Evolutionary conservation across 345 rosid genomes (phyloP), one percentile per base, ranked within the genome.

Genomic region (Camelina neglecta): DNA sequence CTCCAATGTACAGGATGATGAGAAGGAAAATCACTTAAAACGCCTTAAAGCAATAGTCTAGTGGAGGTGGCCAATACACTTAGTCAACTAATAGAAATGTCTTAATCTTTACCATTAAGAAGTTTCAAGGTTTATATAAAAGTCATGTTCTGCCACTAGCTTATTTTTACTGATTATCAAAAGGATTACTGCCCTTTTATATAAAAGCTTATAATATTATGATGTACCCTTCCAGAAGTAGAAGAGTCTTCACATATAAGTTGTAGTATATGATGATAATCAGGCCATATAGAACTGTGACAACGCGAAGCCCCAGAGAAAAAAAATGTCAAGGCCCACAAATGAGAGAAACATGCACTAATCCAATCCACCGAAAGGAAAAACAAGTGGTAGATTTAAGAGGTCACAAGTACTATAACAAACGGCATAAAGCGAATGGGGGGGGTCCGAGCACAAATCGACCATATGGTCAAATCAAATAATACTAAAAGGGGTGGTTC

Each of bases 401-500:
- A 13, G 72, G 70, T 15, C 54, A 53, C 63, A 62, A 26, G 29
- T 26, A n/a, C 10, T 29, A 55, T 36, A 73, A 71, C 76, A 60
- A 74, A 42, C 36, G 18, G 70, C 68, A 74, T 26, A 69, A 58
- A 72, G 53, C 4, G 42, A 73, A 82, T 82, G 85, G 83, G 41
- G 8, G 69, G 38, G 69, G 64, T 84, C 78, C 68, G 83, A 86
- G 73, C 67, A 49, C 67, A 81, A 79, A 78, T 71, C 81, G 80
- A 85, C 85, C 82, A 79, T 51, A 70, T 33, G 53, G 72, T 60
- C 81, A 63, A 58, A 81, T 81, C 80, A 68, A 62, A 73, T 45
- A 33, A 48, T 51, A 72, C 54, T 69, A 42, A 67, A 35, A 74
- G 57, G 51, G 67, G 49, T 38, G 65, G 69, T 75, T 54, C 65